phyloP scores from a whole-genome alignment of 2,329 filamentous ascomycete genomes.

The Paecilomyces fulvus region DNA sequence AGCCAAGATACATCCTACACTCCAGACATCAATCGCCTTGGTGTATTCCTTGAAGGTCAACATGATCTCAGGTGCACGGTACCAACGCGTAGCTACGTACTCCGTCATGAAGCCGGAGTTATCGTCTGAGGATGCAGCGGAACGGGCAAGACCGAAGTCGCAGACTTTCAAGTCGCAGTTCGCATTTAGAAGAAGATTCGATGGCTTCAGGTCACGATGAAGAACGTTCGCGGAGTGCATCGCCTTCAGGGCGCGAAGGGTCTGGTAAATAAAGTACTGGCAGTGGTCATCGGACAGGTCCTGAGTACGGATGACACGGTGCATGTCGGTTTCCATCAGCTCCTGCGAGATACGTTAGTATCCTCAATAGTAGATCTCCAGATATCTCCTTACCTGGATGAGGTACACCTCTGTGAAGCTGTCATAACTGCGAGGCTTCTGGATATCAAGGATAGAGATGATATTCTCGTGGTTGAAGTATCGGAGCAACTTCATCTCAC shows the following conservation, averaged over 20 bases:
- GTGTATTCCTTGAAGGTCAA: conserved; percentile 99
- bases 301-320: conserved; percentile 95
- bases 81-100: conserved; percentile 99
- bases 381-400: conserved; percentile 63
- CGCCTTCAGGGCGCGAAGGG: conserved; percentile 89
- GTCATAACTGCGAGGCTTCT: conserved; percentile 94
- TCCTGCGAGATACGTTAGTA: conserved; percentile 48
- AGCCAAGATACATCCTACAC: conserved; percentile 92
- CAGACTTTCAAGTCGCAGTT: conserved; percentile 99
- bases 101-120: conserved; percentile 99
- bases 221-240: conserved; percentile 99
- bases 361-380: background rate
- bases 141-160: conserved; percentile 93
- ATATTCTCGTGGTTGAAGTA: conserved; percentile 99
- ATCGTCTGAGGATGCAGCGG: conserved; percentile 92
- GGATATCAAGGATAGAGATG: conserved; percentile 98
- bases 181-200: conserved; percentile 91
- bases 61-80: conserved; percentile 98
- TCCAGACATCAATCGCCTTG: conserved; percentile 99
- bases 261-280: conserved; percentile 99
- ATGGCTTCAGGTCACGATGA: conserved; percentile 94
- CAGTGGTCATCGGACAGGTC: conserved; percentile 98
- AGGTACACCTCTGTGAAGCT: conserved; percentile 96
- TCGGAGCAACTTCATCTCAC: conserved; percentile 97
- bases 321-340: conserved; percentile 99